These are phyloP conservation scores for Neonothopanus nambi DNA, from an alignment of 1,284 basidiomycete species.

Conservation along the genomic window DNA sequence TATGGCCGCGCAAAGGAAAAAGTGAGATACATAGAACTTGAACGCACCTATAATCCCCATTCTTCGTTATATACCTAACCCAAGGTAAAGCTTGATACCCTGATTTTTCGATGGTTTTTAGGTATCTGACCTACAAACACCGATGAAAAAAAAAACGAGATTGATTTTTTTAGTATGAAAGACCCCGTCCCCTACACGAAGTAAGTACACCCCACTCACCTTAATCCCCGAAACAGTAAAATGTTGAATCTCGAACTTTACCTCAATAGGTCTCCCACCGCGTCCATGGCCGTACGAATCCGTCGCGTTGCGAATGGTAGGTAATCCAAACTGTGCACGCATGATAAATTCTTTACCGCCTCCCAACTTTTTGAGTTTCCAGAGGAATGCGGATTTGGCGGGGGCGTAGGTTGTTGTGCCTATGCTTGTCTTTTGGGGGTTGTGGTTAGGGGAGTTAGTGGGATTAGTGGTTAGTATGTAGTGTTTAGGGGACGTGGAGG, in stretches of 20 bases:
- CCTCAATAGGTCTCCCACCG: constrained; percentile 75
- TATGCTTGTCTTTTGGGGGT: too few relatives aligned
- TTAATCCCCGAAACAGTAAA: constrained; percentile 97
- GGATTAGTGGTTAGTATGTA: background rate
- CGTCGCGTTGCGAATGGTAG: too few relatives aligned
- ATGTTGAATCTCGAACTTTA: constrained; percentile 98
- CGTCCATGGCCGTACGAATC: too few relatives aligned
- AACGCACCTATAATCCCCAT: constrained; percentile 88
- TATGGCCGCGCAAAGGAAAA: too few relatives aligned
- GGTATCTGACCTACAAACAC: constrained; percentile 24
- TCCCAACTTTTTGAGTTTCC: constrained; percentile 96
- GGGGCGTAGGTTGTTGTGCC: constrained; percentile 94
- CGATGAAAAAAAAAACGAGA: too few relatives aligned
- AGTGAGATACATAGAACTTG: too few relatives aligned
- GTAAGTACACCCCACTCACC: too few relatives aligned
- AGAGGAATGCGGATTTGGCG: constrained; percentile 94
- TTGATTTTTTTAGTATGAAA: too few relatives aligned
- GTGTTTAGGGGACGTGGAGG: background rate
- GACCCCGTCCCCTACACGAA: too few relatives aligned
- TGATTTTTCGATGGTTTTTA: constrained; percentile 98
- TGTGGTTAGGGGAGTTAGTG: too few relatives aligned
- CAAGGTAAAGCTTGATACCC: constrained; percentile 93
- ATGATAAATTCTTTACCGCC: constrained; percentile 94
- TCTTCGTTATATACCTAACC: constrained; percentile 93
- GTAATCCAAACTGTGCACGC: constrained; percentile 94